Evolutionary conservation across 2,329 filamentous ascomycete species (phyloP).

Genomic region (Cladosporium sp.): DNA sequence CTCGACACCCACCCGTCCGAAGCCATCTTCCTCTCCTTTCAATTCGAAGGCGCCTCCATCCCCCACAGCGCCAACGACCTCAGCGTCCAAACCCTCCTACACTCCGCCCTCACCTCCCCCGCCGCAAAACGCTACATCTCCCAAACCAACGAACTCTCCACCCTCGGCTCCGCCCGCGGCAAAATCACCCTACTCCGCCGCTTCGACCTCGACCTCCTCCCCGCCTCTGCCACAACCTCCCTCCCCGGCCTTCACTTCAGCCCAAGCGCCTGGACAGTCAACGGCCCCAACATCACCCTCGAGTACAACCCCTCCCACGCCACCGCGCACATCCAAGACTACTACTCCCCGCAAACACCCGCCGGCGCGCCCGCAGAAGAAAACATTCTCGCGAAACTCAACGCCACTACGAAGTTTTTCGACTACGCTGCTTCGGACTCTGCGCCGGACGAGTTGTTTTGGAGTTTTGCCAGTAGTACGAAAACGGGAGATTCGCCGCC

Average conservation of each 20-base stretch:
- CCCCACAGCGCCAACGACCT: slow-evolving; percentile 32
- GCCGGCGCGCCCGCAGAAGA: slow-evolving; percentile 28
- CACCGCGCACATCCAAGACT: slow-evolving; percentile 48
- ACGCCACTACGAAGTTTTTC: slow-evolving; percentile 39
- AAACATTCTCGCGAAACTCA: slow-evolving; percentile 44
- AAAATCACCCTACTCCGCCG: slow-evolving; percentile 42
- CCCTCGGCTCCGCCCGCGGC: slow-evolving; percentile 33
- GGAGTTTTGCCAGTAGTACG: slow-evolving; percentile 45
- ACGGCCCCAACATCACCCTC: slow-evolving; percentile 37
- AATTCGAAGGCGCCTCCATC: slow-evolving; percentile 41
- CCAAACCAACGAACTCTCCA: slow-evolving; percentile 34
- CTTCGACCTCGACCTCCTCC: slow-evolving; percentile 41
- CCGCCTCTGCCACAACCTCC: slow-evolving; percentile 29
- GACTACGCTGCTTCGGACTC: slow-evolving; percentile 31
- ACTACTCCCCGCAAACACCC: slow-evolving; percentile 38
- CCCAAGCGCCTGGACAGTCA: slow-evolving; percentile 41
- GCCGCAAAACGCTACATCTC: slow-evolving; percentile 39
- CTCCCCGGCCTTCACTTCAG: slow-evolving; percentile 47
- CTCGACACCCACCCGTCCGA: slow-evolving; percentile 44
- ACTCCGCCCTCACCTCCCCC: slow-evolving; percentile 34
- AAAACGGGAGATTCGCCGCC: slow-evolving; percentile 37
- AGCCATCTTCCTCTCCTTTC: slow-evolving; percentile 43
- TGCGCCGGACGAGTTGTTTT: slow-evolving; percentile 39
- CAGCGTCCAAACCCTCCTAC: slow-evolving; percentile 36
- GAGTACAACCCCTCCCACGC: slow-evolving; percentile 36